Base-by-base conservation (phyloP, 2,329 filamentous ascomycete genomes). In the Penicillium sp. region DNA sequence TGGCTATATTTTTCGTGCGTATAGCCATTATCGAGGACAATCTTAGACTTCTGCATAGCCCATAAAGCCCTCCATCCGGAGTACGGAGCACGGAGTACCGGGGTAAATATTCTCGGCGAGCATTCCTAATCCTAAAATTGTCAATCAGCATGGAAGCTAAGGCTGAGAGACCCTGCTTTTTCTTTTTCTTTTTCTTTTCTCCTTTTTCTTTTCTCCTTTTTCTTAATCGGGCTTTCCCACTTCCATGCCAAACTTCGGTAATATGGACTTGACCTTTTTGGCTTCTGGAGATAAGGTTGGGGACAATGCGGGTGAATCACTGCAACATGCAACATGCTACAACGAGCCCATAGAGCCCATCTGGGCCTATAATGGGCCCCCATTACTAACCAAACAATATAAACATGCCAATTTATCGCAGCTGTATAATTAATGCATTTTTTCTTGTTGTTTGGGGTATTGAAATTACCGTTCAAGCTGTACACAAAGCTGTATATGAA, bases 231-330 rank as follows among this genome's bases (percentile, higher is more conserved):
- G 3, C 19, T 29, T 45, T 47, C n/a, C 19, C 8, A 13, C 2
- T 31, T 31, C 21, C n/a, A 33, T 33, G 33, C 19, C 21, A 48
- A 16, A n/a, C 13, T 19, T n/a, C 11, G 40, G 53, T 15, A 44
- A 51, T 21, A 39, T 16, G 45, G 39, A 31, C 53, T 44, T 50
- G 11, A 34, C 25, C 21, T 25, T 41, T 43, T 29, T 38, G 39
- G 46, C 7, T 25, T 48, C 34, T 8, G 13, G 23, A 43, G 45
- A 51, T 56, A 56, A 56, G 48, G 54, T 52, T 56, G 21, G 34
- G 43, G 36, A 29, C 31, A 33, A 47, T 39, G 39, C 47, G 34
- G 49, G 48, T 40, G 19, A 47, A 54, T 54, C 52, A 43, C 44
- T 49, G 44, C 27, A 54, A 38, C 36, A 21, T 49, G 52, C 34